Base-by-base conservation (phyloP, 1,284 basidiomycete species). In the Apiotrichum mycotoxinovorans region DNA sequence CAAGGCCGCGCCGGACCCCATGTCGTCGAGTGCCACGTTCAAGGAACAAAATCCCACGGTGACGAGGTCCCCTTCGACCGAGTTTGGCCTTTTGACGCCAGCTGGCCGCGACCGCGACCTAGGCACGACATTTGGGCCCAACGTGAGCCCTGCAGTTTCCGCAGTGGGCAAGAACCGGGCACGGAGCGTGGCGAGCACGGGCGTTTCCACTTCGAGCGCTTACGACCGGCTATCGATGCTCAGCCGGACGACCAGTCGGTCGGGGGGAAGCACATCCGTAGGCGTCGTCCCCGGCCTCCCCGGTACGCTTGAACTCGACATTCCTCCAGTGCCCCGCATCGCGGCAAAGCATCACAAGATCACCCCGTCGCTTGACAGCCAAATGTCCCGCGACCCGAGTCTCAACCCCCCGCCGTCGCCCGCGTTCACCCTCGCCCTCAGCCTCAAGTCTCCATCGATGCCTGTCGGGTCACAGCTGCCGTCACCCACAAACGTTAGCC, bases 11-110 rank as follows among this genome's bases (percentile, higher is more conserved):
- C 37, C 35, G 2, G 33, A 50, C 11, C 48, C 48, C 17, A 38
- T 50, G 48, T 50, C 48, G 18, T 50, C 48, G 33, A 38, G 27
- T 25, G 46, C 46, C 14, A 48, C 46, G n/a, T 48, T 48, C 46
- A 34, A 30, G 20, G 46, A 48, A 14, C 7, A 35, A 20, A 35
- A 35, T n/a, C 7, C 25, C 9, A 14, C 14, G 34, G 34, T 17
- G 25, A 46, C 27, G 40, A 30, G 5, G 25, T 46, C 52, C 30
- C 44, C 35, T 26, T 40, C 34, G 17, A 17, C 42, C 23, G 42
- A 43, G 23, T 43, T 43, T 43, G 42, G 42, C 17, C 23, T 25
- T 12, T 25, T 43, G 7, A 43, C 42, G 5, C 42, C 42, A 3
- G 23, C 42, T 8, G n/a, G 25, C 5, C 44, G 9, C 27, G 44